Base-by-base conservation (phyloP, 2,329 filamentous ascomycete species). In the Rhynchosporium graminicola region DNA sequence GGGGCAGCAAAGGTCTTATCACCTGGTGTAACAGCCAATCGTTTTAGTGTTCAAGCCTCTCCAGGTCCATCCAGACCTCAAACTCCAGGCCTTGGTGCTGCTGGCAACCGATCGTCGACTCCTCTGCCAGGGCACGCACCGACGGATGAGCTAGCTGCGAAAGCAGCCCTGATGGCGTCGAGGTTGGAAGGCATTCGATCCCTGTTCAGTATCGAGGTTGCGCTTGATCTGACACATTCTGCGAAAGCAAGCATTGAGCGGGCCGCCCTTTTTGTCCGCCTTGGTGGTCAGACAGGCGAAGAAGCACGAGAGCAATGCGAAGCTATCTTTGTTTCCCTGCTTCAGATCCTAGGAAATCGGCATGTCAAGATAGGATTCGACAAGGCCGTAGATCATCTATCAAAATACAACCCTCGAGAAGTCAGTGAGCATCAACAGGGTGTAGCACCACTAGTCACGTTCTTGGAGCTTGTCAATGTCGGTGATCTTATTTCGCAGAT, bases 401-500 rank as follows among this genome's bases (percentile, higher is more conserved):
- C 92, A 0, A 86, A 88, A 61, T 99, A 99, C 78, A 94, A 96
- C 71, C 92, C 95, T 46, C 87, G 93, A 15, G 89, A 96, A 68
- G 88, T 91, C 38, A 89, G 80, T 71, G 86, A 90, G 66, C 86
- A 89, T 67, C 82, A 87, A 67, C 68, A 74, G 10, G 91, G 90
- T 0, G 93, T 97, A 7, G 92, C 92, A 60, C 95, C 95, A 1
- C 83, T 99, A 3, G 92, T 97, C 51, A 97, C 91, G 0, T 99
- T 99, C 72, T 86, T 99, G 65, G 95, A 99, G 77, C 84, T 99
- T 33, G 95, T 99, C 75, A 99, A 99, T 73, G 94, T 99, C 0
- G 95, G 95, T 63, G 95, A 99, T 75, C 82, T 99, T 62, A 99
- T 99, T 70, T 92, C 96, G 63, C 95, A 99, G 76, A 99, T 99